Evolutionary conservation across 208 protist species (phyloP), one percentile per base, ranked within the genome.

Genomic region (Trypanosoma congolense): DNA sequence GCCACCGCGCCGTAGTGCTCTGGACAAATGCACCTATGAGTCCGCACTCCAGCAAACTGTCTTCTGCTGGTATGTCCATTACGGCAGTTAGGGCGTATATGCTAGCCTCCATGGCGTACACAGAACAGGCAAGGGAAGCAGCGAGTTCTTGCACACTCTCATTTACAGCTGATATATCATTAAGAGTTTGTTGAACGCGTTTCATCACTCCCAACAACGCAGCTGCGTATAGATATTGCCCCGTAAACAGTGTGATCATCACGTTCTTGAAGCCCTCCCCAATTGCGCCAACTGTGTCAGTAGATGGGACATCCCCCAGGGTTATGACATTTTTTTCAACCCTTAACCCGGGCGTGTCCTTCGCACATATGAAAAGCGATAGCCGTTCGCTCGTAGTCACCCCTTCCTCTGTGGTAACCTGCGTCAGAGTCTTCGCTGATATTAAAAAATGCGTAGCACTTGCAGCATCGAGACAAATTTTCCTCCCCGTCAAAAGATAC

Each of bases 71-170:
- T 5, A 73, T 56, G 57, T 94, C 87, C 44, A 90, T 72, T 55
- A 87, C 90, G 30, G 87, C 87, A 14, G 77, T 83, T 25, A 94
- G 61, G 4, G 87, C 87, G 56, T 94, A 91, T 24, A 94, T 53
- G 4, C 67, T 62, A 2, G 83, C 85, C 66, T 94, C 83, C 80
- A 94, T 89, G 14, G 76, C 80, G 56, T 91, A 94, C 52, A 94
- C 80, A 46, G 58, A 72, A 53, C 73, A 87, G 26, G 70, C 70
- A 46, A 77, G 83, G 2, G 78, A 94, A 21, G 66, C 56, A 48
- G 87, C 66, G 28, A 70, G 70, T 57, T 73, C 59, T 18, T 65
- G 46, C 24, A 75, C 66, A 68, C 70, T 81, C 50, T 73, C 73
- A 42, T 86, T 82, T 2, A 69, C 59, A 26, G 68, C 68, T 18